Base-by-base conservation (phyloP, 352 stramenopile species). In the Phytophthora megakarya region DNA sequence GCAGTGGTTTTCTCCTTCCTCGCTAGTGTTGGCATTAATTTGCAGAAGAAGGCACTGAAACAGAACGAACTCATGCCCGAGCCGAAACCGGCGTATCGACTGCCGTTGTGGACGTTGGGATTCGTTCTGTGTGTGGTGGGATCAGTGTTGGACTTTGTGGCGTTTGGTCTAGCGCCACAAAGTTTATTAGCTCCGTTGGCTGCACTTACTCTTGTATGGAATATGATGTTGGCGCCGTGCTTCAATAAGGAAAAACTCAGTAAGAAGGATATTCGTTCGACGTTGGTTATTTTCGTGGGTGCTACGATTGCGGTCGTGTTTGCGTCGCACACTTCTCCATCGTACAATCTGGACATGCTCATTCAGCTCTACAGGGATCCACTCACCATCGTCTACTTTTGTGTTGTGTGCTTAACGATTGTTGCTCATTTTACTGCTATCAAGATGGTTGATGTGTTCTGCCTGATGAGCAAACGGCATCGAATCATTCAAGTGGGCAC, bases 141-240 rank as follows among this genome's bases (percentile, higher is more conserved):
- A n/a, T 95, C 86, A 0, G 76, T 97, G 4, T 70, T 97, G 35
- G 92, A 98, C 64, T 97, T 98, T 73, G 78, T 97, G 4, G 90
- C 90, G 0, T 96, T 98, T 32, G 91, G 92, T 0, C 60, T 98
- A 15, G 91, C 91, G 6, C 90, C 92, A 7, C 88, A 97, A 70
- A 96, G 85, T 49, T 63, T 98, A 0, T 52, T 97, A 38, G 90
- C 88, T 1, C 91, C 90, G 1, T 56, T 98, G 0, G 92, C 89
- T 3, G 90, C 91, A 8, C 74, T 97, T n/a, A 96, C 88, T 35
- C 79, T 98, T 11, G 92, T 97, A 16, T 97, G 89, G 84, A 98
- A 98, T 67, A 93, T 97, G 72, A 90, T 95, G 65, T 73, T 96
- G 9, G 88, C 88, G 6, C 82, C 86, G 4, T 89, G 84, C 35